Evolutionary conservation across 228 moss, liverwort and hornwort species (phyloP), one percentile per base, ranked within the genome.

Genomic region (Sphagnum magellanicum): DNA sequence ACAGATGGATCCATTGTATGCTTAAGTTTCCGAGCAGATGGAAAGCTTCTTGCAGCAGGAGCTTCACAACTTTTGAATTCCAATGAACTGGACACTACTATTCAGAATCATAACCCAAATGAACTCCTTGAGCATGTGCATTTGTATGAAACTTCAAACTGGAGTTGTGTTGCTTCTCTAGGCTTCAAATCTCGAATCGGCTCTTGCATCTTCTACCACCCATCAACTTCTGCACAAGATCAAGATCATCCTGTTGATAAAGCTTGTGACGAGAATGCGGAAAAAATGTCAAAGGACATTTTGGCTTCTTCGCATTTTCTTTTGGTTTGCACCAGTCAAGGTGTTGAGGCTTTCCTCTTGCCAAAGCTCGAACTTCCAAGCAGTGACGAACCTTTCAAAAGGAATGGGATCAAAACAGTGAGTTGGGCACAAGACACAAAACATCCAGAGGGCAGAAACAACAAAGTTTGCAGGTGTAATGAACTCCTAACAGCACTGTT

Each of bases 301-400:
- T 61, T 51, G 61, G 61, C 59, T 12, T 72, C 76, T 7, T 81
- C 74, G 50, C 71, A 74, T 59, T 59, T 84, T 70, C 61, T 84
- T 6, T 75, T 84, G 32, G 65, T 84, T 59, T 75, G 72, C 52
- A 81, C 84, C 15, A 67, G 70, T 51, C 12, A 50, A 65, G 84
- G 81, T 68, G 80, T 75, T 52, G 77, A 84, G 65, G 64, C 81
- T 3, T 81, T 78, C 48, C 79, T 84, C 8, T 66, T 81, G 49
- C 78, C 78, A 49, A 74, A 79, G 49, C 69, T 68, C 64, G 74
- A 70, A 3, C 53, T 66, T 48, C 69, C 76, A 50, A n/a, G 10
- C 50, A 51, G 12, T 47, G 62, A 70, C 5, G 61, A 47, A 61
- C 51, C 17, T 0, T 14, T 58, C 4, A 70, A 52, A 32, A 69